Base-by-base conservation (phyloP, 2,329 filamentous ascomycete genomes). In the Metarhizium brunneum region DNA sequence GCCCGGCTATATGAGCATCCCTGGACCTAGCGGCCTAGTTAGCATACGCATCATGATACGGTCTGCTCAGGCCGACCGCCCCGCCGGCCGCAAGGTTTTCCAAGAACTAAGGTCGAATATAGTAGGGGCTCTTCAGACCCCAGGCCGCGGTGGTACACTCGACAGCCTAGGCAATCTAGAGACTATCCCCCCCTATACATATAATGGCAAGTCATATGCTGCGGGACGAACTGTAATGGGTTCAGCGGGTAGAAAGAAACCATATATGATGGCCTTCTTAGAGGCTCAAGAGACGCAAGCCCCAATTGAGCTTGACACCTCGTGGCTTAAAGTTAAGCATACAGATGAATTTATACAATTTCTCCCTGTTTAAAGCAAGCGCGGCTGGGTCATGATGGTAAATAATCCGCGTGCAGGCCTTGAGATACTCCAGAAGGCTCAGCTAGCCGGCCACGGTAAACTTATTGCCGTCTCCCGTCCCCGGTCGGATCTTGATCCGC, bases 1-100 rank as follows among this genome's bases (percentile, higher is more conserved):
- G 59, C 67, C 71, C 0, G 71, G 61, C 1, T 75, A 71, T 56
- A 62, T 63, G 3, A 71, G 67, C 53, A 73, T 74, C 57, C 71
- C 71, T 0, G 71, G 70, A 0, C 68, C 70, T 0, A n/a, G 68
- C 4, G 67, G 69, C 0, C 59, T 67, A 2, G 59, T 71, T 6
- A 57, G 62, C 1, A 55, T 74, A 6, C 66, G 65, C 4, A 57
- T 74, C 5, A 62, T 73, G 53, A 60, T 74, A 7, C 59, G 67
- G 0, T 67, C 67, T 0, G 58, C 65, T 52, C 20, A 20, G 20
- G 60, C 60, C 11, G 58, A 54, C 0, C 65, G 70, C 2, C 45
- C 54, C 0, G 63, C 62, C 0, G 71, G 71, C 0, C 60, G 67
- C 0, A 64, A 69, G 56, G 56, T 72, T 1, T 71, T 73, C 55